Evolutionary conservation across 331 rosid genomes (phyloP).

Genomic region (Quercus phellos): DNA sequence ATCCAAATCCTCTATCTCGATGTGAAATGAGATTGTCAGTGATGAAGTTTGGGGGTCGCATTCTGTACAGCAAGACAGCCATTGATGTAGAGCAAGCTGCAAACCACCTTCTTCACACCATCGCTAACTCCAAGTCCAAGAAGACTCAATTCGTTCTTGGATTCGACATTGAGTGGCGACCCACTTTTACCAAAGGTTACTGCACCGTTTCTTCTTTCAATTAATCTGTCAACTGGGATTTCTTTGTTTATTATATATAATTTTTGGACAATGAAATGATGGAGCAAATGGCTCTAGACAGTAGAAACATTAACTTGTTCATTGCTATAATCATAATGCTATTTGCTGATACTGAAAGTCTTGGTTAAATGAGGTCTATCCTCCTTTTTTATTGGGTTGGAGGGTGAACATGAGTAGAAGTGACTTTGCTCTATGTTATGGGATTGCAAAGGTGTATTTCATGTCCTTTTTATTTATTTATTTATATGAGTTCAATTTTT

Average conservation of each 20-base stretch:
- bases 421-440: neutral
- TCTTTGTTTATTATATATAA: no score
- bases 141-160: constrained; percentile 52
- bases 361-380: neutral
- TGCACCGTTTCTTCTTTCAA: neutral
- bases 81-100: constrained; percentile 59
- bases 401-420: neutral
- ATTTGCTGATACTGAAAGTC: neutral
- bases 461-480: no score
- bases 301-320: neutral
- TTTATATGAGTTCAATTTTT: no score
- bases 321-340: neutral
- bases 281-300: no score
- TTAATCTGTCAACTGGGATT: no score
- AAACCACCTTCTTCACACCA: constrained; percentile 25
- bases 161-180: constrained; percentile 83
- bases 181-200: constrained; percentile 64
- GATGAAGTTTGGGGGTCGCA: constrained; percentile 58
- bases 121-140: constrained; percentile 23
- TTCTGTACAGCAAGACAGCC: constrained; percentile 62
- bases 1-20: constrained; percentile 27
- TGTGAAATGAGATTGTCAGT: constrained; percentile 54
- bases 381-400: neutral
- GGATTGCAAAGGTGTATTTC: no score
- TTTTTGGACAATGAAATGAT: no score